Conservation (phyloP, 1,284 basidiomycete species). For the Ustilago hordei region DNA sequence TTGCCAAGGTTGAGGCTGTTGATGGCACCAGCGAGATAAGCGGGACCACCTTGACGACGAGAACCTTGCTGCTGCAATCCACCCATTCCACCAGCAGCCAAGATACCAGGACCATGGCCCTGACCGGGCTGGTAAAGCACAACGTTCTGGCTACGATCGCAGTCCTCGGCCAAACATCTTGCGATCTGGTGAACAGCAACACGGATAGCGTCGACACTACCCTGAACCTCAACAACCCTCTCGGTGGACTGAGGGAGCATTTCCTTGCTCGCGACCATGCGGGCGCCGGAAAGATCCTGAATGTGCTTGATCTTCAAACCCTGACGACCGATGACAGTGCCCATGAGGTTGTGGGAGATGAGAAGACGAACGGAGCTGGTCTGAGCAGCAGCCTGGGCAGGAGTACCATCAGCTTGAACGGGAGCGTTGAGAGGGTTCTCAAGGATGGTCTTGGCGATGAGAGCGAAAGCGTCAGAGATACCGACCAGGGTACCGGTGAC, state of each 20-base stretch:
- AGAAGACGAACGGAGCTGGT: slow-evolving; percentile 85
- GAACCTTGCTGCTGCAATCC: slow-evolving; percentile 63
- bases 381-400: slow-evolving; percentile 77
- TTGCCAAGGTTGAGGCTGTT: slow-evolving; percentile 37
- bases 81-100: slow-evolving; percentile 71
- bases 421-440: slow-evolving; percentile 55
- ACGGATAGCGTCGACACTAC: slow-evolving; percentile 88
- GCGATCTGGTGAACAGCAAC: slow-evolving; percentile 94
- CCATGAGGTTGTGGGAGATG: slow-evolving; percentile 70
- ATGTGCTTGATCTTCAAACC: slow-evolving; percentile 70
- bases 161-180: slow-evolving; percentile 94
- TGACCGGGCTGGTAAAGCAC: slow-evolving; percentile 88
- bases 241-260: slow-evolving; percentile 70
- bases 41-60: slow-evolving; percentile 61
- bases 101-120: slow-evolving; percentile 71
- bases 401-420: slow-evolving; percentile 72
- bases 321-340: slow-evolving; percentile 69
- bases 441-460: slow-evolving; percentile 93
- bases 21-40: slow-evolving; percentile 69
- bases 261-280: slow-evolving; percentile 70
- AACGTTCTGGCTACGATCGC: slow-evolving; percentile 83
- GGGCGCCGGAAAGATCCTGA: slow-evolving; percentile 68
- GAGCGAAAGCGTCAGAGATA: slow-evolving; percentile 94
- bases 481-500: slow-evolving; percentile 90
- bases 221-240: slow-evolving; percentile 95